phyloP scores from a whole-genome alignment of 2,329 filamentous ascomycete genomes.

The Leptographium wingfieldii region DNA sequence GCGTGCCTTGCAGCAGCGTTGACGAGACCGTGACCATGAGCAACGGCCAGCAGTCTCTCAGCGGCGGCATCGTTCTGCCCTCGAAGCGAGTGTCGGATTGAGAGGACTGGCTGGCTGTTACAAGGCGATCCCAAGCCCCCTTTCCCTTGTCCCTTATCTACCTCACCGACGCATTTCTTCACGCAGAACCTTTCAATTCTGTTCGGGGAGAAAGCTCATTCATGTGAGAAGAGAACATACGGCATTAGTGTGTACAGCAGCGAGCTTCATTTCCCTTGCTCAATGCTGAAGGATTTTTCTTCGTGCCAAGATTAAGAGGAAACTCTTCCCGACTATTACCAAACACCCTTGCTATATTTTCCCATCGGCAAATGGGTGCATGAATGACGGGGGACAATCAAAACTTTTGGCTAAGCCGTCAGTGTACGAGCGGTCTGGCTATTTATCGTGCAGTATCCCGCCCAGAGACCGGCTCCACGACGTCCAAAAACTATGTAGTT shows the following conservation, averaged over 20 bases:
- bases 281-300: constrained; percentile 42
- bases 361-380: constrained; percentile 34
- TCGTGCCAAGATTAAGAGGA: constrained; percentile 39
- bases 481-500: too few relatives aligned
- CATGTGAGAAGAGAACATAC: constrained; percentile 13
- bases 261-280: constrained; percentile 31
- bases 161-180: not conserved
- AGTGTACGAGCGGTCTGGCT: too few relatives aligned
- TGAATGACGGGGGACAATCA: constrained; percentile 37
- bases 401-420: not conserved
- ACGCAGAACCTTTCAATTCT: not conserved
- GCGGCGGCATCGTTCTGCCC: not conserved
- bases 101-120: not conserved
- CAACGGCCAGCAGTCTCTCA: not conserved
- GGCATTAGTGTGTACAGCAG: constrained; percentile 51
- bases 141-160: not conserved
- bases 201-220: not conserved
- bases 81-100: not conserved
- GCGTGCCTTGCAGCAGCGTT: not conserved
- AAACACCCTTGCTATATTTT: constrained; percentile 35
- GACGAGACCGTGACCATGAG: not conserved
- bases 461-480: too few relatives aligned
- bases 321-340: constrained; percentile 38
- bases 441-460: too few relatives aligned
- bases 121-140: not conserved